phyloP scores from a whole-genome alignment of 352 stramenopile species.

The Globisporangium recalcitrans region DNA sequence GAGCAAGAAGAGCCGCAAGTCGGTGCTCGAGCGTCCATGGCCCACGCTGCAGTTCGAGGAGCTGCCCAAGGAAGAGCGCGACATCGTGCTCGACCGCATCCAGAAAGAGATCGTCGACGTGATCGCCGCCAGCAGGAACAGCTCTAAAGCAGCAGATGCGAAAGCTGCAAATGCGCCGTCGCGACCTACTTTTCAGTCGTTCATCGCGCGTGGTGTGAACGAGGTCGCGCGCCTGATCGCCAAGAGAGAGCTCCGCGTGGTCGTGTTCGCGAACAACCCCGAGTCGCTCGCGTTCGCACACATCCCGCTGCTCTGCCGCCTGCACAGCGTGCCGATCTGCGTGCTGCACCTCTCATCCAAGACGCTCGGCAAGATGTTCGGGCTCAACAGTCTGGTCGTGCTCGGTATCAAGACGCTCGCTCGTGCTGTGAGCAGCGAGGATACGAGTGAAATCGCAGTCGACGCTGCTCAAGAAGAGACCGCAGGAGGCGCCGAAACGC shows the following conservation, averaged over 20 bases:
- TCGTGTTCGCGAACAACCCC: slow-evolving; percentile 65
- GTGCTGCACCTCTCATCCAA: slow-evolving; percentile 70
- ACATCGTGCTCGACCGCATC: slow-evolving; percentile 75
- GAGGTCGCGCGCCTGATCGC: slow-evolving; percentile 43
- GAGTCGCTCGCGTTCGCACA: slow-evolving; percentile 54
- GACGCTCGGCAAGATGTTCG: slow-evolving; percentile 50
- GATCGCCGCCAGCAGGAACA: neutral
- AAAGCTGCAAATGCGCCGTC: slow-evolving; percentile 12
- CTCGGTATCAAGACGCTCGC: slow-evolving; percentile 36
- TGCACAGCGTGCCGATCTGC: slow-evolving; percentile 63
- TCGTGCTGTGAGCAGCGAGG: neutral
- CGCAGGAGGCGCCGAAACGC: neutral
- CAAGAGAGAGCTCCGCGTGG: slow-evolving; percentile 40
- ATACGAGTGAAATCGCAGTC: neutral
- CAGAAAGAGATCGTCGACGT: slow-evolving; percentile 49
- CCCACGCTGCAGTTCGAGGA: slow-evolving; percentile 46
- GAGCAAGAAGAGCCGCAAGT: slow-evolving; percentile 9
- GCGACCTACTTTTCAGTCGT: slow-evolving; percentile 14
- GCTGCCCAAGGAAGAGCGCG: slow-evolving; percentile 62
- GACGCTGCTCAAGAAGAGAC: neutral
- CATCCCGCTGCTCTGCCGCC: slow-evolving; percentile 58
- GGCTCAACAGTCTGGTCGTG: slow-evolving; percentile 47
- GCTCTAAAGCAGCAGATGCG: neutral
- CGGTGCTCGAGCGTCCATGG: slow-evolving; percentile 32
- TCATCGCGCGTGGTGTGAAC: slow-evolving; percentile 50